Percentiles rank a stretch among this genome's conserved stretches.
Evolutionary conservation across 495 filamentous ascomycete species (phyloP).

Genomic region (Talaromyces proteolyticus): DNA sequence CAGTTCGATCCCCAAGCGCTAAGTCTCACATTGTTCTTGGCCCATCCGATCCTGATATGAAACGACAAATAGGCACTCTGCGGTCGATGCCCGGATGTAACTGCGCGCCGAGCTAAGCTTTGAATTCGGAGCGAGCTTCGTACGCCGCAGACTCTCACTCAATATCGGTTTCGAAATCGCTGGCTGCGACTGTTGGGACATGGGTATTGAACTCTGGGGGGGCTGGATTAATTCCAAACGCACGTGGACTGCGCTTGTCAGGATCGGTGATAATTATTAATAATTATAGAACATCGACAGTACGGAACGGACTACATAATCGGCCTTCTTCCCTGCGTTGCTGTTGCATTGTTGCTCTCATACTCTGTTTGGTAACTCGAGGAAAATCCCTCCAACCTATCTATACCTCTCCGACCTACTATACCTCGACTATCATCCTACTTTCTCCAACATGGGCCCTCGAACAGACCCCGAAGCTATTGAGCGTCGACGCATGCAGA

Average conservation of each 20-base stretch:
- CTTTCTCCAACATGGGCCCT: constrained; percentile 7
- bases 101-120: not conserved
- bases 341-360: no score
- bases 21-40: not conserved
- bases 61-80: not conserved
- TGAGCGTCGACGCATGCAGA: constrained; percentile 7
- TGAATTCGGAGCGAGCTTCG: not conserved
- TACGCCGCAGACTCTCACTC: not conserved
- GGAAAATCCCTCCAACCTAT: not conserved
- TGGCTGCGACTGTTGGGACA: no score
- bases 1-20: not conserved
- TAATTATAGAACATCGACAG: no score
- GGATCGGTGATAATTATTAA: no score
- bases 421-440: no score
- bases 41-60: not conserved
- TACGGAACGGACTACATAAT: no score
- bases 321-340: no score
- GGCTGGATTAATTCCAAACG: not conserved
- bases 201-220: not conserved
- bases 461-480: constrained; percentile 7
- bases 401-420: not conserved
- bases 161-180: not conserved
- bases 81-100: not conserved
- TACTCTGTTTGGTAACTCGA: not conserved
- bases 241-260: not conserved